Evolutionary conservation across 2,329 filamentous ascomycete species (phyloP), one percentile per base, ranked within the genome.

Genomic region (Fusarium napiforme): DNA sequence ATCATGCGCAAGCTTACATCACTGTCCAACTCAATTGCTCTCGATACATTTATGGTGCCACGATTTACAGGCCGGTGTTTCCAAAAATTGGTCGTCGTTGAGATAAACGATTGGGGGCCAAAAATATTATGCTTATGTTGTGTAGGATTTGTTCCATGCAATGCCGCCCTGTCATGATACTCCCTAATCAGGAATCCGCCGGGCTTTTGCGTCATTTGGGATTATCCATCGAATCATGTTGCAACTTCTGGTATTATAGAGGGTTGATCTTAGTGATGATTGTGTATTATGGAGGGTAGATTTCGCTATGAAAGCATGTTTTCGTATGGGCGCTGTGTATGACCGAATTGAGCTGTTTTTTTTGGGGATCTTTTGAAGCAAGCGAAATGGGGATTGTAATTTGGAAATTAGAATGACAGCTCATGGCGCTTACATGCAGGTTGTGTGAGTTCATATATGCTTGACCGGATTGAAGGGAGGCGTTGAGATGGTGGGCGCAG

Each of bases 131-230:
- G 55, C n/a, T 45, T 39, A 78, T 73, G 69, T 85, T 75, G 57
- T 83, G 78, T 1, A 91, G 88, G 1, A 93, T 93, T 5, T 5
- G 92, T 90, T 7, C 95, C 83, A 79, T 96, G 93, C 80, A 85
- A 7, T 78, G 79, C 58, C 83, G 56, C 81, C 82, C 14, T 79
- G 72, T 77, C 52, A 75, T 83, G 67, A 84, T 80, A 50, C 15
- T 75, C 16, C 75, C 77, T 32, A 90, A 81, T 32, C 84, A 79
- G 3, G 74, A 81, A 56, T 53, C 69, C 23, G 42, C 61, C 85
- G 81, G 9, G 91, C 80, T 21, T 30, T 46, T 56, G 65, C 55
- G 53, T 63, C 50, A 61, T 68, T n/a, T 47, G 10, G 16, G 42
- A 37, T 43, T 32, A 23, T 19, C 37, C 32, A 26, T 69, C 50